Percentiles rank a stretch among this genome's conserved stretches.
phyloP scores from a whole-genome alignment of 108 stramenopile genomes.

The Asterionellopsis glacialis region DNA sequence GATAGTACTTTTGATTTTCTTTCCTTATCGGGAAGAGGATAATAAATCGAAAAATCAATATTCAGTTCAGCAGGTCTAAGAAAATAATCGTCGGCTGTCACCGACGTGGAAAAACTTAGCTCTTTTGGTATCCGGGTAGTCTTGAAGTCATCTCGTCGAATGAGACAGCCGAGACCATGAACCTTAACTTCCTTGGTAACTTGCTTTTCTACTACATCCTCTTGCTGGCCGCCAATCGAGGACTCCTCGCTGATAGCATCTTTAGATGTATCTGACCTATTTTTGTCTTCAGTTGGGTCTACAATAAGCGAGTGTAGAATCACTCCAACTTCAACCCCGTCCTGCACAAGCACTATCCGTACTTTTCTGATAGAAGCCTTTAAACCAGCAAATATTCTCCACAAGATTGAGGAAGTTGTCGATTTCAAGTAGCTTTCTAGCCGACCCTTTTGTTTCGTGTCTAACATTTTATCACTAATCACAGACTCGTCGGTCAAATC shows the following conservation, averaged over 20 bases:
- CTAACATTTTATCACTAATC: background rate
- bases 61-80: slow-evolving; percentile 31
- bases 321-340: slow-evolving; percentile 40
- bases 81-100: slow-evolving; percentile 41
- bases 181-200: slow-evolving; percentile 34
- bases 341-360: slow-evolving; percentile 41
- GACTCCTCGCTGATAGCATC: slow-evolving; percentile 2
- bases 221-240: background rate
- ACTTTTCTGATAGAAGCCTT: slow-evolving; percentile 31
- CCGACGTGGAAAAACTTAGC: slow-evolving; percentile 22
- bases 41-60: slow-evolving; percentile 32
- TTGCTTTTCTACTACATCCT: slow-evolving; percentile 35
- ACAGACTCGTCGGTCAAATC: slow-evolving; percentile 8
- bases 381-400: slow-evolving; percentile 47
- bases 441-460: slow-evolving; percentile 7
- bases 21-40: slow-evolving; percentile 37
- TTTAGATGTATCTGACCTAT: background rate
- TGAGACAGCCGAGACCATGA: slow-evolving; percentile 30
- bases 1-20: slow-evolving; percentile 18
- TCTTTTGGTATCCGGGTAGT: slow-evolving; percentile 6
- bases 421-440: slow-evolving; percentile 25
- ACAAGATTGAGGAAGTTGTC: slow-evolving; percentile 34
- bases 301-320: slow-evolving; percentile 38
- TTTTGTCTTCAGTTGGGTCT: slow-evolving; percentile 21
- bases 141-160: slow-evolving; percentile 26